A percentile compares a stretch with the other conserved stretches of the same genome.
phyloP scores from a whole-genome alignment of 2,329 filamentous ascomycete species.

The Aureobasidium uvarum region DNA sequence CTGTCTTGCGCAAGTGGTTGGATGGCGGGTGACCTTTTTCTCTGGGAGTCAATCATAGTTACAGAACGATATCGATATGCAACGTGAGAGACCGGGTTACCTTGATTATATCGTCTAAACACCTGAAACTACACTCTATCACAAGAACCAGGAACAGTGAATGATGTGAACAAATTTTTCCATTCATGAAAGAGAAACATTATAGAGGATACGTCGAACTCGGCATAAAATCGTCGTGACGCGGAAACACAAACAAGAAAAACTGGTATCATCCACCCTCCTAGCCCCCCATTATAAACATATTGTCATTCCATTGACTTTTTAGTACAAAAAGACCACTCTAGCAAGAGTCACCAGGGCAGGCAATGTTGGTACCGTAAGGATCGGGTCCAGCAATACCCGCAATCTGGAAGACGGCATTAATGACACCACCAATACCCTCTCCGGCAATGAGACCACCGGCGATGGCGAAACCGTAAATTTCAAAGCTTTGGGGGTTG shows the following conservation, averaged over 20 bases:
- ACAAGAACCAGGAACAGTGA: too few species aligned
- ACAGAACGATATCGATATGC: too few species aligned
- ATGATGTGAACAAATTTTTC: neutral
- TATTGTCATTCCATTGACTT: neutral
- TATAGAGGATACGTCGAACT: neutral
- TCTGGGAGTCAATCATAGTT: too few species aligned
- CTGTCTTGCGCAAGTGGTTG: too few species aligned
- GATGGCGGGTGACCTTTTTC: too few species aligned
- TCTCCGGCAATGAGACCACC: constrained; percentile 63
- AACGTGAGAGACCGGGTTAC: too few species aligned
- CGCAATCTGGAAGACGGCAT: constrained; percentile 53
- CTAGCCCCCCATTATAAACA: neutral
- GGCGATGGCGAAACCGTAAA: constrained; percentile 60
- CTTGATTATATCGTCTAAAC: too few species aligned
- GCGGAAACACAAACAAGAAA: neutral
- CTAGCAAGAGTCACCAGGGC: constrained; percentile 41
- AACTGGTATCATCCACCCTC: constrained; percentile 5
- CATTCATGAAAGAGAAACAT: neutral
- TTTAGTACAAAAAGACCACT: neutral
- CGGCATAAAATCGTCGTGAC: neutral
- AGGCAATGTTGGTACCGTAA: constrained; percentile 46
- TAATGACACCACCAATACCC: constrained; percentile 62
- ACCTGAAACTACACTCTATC: too few species aligned
- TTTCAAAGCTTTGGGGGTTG: constrained; percentile 54
- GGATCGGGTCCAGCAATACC: constrained; percentile 43